Evolutionary conservation across 495 filamentous ascomycete genomes (phyloP).

Genomic region (Entonaema liquescens): DNA sequence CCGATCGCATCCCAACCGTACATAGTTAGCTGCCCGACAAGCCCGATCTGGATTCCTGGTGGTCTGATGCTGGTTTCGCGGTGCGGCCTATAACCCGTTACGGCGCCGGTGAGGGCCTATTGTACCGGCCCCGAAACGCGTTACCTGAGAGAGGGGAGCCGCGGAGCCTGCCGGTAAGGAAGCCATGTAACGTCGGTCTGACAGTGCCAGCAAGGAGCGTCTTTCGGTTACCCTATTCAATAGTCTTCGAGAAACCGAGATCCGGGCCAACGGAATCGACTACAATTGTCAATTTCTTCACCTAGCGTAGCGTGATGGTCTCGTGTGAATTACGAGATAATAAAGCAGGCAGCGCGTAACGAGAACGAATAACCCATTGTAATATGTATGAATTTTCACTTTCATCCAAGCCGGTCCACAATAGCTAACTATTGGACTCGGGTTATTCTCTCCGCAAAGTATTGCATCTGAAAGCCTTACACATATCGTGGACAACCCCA

Average conservation of each 20-base stretch:
- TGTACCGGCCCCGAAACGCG: slow-evolving; percentile 4
- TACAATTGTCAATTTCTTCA: slow-evolving; percentile 1
- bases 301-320: background rate
- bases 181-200: slow-evolving; percentile 34
- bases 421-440: background rate
- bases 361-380: background rate
- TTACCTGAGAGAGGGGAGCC: background rate
- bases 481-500: background rate
- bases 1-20: background rate
- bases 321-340: slow-evolving; percentile 5
- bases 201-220: slow-evolving; percentile 7
- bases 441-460: slow-evolving; percentile 7
- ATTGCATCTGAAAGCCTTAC: background rate
- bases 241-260: background rate
- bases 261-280: slow-evolving; percentile 1
- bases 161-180: slow-evolving; percentile 25
- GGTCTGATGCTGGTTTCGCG: slow-evolving; percentile 11
- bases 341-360: background rate
- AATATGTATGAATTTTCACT: background rate
- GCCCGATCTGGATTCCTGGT: slow-evolving; percentile 26
- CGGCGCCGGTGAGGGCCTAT: slow-evolving; percentile 26
- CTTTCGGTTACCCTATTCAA: background rate
- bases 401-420: background rate
- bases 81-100: slow-evolving; percentile 21
- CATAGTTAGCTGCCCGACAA: slow-evolving; percentile 13